Evolutionary conservation across 169 alveolate genomes (phyloP), one percentile per base, ranked within the genome.

Genomic region (Plasmodium cynomolgi): DNA sequence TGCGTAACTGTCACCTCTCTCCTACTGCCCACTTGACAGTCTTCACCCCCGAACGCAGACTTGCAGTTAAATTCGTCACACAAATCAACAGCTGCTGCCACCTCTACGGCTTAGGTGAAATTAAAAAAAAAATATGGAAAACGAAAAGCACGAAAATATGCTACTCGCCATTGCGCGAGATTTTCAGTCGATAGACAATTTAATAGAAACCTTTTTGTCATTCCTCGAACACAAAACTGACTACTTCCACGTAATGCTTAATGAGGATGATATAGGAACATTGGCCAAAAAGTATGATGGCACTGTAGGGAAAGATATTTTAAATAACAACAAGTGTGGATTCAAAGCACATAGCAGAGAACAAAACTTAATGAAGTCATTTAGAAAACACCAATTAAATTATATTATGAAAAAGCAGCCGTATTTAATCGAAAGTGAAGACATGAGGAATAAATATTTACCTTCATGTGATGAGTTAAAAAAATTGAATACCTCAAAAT

Each of bases 371-470:
- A 71, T 90, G 74, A 90, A 90, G 54, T 71, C 34, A 47, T 90
- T 90, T 68, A 56, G 91, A 81, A 90, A 90, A 81, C 94, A 90
- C 54, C 94, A 90, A 81, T 62, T 90, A 90, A 90, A 81, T 80
- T 90, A 90, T 81, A 90, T 90, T 41, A 80, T 90, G 11, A 90
- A 68, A 54, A 81, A 90, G 26, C 94, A 90, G 77, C 84, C 94
- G 8, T 90, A 90, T 90, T 39, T 90, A 37, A 81, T 90, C 13
- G 94, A 90, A 90, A 90, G 79, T 68, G 91, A 90, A 81, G 91
- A 90, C 68, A 81, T 90, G 26, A 90, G 56, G 82, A 79, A 90
- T 29, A 90, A 90, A 80, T 90, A 90, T 39, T 62, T 90, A 58
- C 54, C 94, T 9, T 72, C 58, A 29, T 90, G 91, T 26, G 94